These are phyloP conservation scores for Pisolithus microcarpus DNA, from an alignment of 768 basidiomycete species.

Conservation along the genomic window DNA sequence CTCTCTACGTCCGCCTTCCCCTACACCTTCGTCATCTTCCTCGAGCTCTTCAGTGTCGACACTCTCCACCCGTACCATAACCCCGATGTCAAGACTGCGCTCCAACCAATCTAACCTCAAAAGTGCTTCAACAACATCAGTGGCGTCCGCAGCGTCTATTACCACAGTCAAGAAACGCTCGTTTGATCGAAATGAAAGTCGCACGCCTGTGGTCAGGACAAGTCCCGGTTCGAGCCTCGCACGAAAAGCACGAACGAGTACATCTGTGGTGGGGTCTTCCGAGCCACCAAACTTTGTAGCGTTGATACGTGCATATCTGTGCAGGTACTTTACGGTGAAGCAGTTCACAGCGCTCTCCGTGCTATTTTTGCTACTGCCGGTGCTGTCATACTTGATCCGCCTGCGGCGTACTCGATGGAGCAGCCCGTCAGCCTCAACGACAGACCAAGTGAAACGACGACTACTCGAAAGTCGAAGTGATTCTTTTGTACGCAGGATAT, in stretches of 20 bases:
- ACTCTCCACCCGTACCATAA: slow-evolving; percentile 64
- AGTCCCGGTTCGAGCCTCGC: slow-evolving; percentile 11
- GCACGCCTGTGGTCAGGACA: slow-evolving; percentile 6
- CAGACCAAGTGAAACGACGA: slow-evolving; percentile 51
- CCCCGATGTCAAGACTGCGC: slow-evolving; percentile 32
- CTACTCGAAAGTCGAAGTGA: slow-evolving; percentile 36
- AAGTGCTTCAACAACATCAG: slow-evolving; percentile 12
- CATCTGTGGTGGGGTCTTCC: slow-evolving; percentile 8
- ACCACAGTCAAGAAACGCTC: slow-evolving; percentile 19
- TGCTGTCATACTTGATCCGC: slow-evolving; percentile 45
- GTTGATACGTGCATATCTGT: slow-evolving; percentile 41
- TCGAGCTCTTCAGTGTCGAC: slow-evolving; percentile 64
- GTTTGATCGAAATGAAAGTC: slow-evolving; percentile 5
- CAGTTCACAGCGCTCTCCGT: slow-evolving; percentile 41
- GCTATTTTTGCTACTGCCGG: slow-evolving; percentile 35
- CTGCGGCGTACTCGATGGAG: slow-evolving; percentile 35
- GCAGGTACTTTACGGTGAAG: slow-evolving; percentile 41
- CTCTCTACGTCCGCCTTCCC: slow-evolving; percentile 34
- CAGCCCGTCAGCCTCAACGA: slow-evolving; percentile 31
- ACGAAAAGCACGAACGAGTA: slow-evolving; percentile 7
- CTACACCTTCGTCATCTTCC: slow-evolving; percentile 49
- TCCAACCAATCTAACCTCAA: slow-evolving; percentile 8
- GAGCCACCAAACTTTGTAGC: slow-evolving; percentile 26
- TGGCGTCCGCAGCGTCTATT: slow-evolving; percentile 19
- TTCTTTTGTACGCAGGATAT: slow-evolving; percentile 35